Conservation (phyloP, 2,329 filamentous ascomycete species). For the Fusarium nelsonii region DNA sequence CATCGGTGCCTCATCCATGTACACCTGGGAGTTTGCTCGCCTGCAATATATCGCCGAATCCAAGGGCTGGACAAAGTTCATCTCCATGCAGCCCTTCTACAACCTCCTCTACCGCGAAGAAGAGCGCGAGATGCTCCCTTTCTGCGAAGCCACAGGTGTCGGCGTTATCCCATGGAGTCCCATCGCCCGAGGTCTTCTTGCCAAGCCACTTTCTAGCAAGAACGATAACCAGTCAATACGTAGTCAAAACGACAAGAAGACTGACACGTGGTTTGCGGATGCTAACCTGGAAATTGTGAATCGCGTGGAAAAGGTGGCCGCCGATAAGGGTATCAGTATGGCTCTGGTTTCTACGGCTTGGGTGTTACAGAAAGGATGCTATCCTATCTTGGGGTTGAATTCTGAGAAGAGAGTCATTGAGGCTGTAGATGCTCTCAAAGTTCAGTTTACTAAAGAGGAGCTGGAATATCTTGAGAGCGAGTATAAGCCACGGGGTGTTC, state of each 20-base stretch:
- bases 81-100: constrained; percentile 71
- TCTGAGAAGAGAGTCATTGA: constrained; percentile 72
- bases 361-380: constrained; percentile 66
- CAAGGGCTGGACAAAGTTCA: constrained; percentile 69
- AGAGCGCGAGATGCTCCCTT: constrained; percentile 57
- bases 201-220: constrained; percentile 45
- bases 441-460: constrained; percentile 68
- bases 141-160: constrained; percentile 51
- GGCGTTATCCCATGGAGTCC: constrained; percentile 55
- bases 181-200: constrained; percentile 50
- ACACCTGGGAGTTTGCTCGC: constrained; percentile 62
- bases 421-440: constrained; percentile 61
- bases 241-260: constrained; percentile 42
- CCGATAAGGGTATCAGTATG: constrained; percentile 70
- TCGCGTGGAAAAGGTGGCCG: constrained; percentile 65
- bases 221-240: constrained; percentile 30
- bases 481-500: constrained; percentile 66
- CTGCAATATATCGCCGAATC: constrained; percentile 66
- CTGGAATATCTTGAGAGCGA: constrained; percentile 71
- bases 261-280: constrained; percentile 45
- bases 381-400: constrained; percentile 73
- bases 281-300: constrained; percentile 50
- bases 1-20: constrained; percentile 64
- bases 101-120: constrained; percentile 73
- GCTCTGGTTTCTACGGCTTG: constrained; percentile 75